phyloP scores from a whole-genome alignment of 768 basidiomycete genomes.

The Hygrophoropsis aurantiaca region DNA sequence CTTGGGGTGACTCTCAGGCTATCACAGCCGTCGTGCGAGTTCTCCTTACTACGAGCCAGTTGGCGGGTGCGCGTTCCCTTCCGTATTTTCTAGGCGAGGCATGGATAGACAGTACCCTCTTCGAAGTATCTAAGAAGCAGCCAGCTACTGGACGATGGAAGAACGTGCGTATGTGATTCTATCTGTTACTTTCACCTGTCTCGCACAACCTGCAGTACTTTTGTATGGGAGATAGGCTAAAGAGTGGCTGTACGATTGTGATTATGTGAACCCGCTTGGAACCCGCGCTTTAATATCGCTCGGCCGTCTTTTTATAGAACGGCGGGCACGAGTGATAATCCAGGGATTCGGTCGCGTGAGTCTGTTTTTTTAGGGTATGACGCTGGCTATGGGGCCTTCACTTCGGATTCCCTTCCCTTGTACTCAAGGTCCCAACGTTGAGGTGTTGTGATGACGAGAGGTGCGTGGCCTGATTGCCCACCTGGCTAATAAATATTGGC shows the following conservation, averaged over 20 bases:
- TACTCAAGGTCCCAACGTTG: too few species aligned
- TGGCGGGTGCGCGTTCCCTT: background rate
- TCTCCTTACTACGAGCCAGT: background rate
- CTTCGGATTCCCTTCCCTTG: too few species aligned
- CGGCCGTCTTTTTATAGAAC: background rate
- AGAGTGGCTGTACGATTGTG: background rate
- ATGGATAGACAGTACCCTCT: background rate
- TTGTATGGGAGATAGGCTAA: background rate
- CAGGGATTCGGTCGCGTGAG: background rate
- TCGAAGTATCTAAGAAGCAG: background rate
- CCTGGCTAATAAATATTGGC: background rate
- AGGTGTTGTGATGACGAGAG: too few species aligned
- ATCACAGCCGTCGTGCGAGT: background rate
- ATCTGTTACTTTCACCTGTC: too few species aligned
- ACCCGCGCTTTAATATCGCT: background rate
- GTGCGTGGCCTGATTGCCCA: too few species aligned
- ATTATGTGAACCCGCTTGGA: too few species aligned
- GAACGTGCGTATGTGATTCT: too few species aligned
- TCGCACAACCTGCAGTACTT: background rate
- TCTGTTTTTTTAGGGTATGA: background rate
- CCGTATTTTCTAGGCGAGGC: background rate
- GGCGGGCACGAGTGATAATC: background rate
- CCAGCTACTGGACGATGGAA: too few species aligned
- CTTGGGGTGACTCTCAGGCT: conserved; percentile 1
- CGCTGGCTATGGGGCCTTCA: background rate